Percentiles rank a stretch among this genome's conserved stretches.
These are phyloP conservation scores for Microbotryomycetes sp. DNA, from an alignment of 1,284 basidiomycete species.

Conservation along the genomic window DNA sequence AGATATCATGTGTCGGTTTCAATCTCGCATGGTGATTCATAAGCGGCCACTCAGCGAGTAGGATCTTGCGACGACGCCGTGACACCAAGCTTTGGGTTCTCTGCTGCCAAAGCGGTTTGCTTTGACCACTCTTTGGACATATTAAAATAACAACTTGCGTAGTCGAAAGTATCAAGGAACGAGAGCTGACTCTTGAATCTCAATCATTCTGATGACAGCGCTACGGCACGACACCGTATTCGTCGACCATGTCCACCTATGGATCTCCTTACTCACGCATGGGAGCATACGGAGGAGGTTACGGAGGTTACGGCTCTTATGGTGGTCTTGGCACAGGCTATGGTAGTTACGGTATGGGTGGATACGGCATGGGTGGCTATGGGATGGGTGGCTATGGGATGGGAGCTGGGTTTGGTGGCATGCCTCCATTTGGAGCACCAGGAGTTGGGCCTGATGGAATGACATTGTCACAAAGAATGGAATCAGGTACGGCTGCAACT, in stretches of 20 bases:
- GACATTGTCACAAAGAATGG: conserved; percentile 56
- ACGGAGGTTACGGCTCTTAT: conserved; percentile 10
- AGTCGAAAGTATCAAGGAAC: not conserved
- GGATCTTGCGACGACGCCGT: too few relatives aligned
- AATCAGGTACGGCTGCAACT: conserved; percentile 36
- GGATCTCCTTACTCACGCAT: conserved; percentile 7
- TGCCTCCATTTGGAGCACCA: conserved; percentile 4
- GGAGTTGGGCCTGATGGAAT: conserved; percentile 57
- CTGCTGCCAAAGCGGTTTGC: too few relatives aligned
- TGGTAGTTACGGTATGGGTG: not conserved
- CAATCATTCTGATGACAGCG: not conserved
- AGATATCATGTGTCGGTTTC: too few relatives aligned
- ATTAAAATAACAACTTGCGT: too few relatives aligned
- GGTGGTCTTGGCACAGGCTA: not conserved
- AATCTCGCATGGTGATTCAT: too few relatives aligned
- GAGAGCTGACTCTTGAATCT: not conserved
- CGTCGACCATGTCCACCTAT: conserved; percentile 4
- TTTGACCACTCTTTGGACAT: too few relatives aligned
- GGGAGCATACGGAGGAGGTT: conserved; percentile 13
- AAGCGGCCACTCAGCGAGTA: too few relatives aligned
- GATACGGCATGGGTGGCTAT: conserved; percentile 45
- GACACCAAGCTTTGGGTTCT: too few relatives aligned
- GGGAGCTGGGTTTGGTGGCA: conserved; percentile 5
- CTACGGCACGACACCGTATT: conserved; percentile 12
- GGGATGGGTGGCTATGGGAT: conserved; percentile 37